These are phyloP conservation scores for Zygnema circumcarinatum DNA, from an alignment of 139 green algal species.

Conservation along the genomic window DNA sequence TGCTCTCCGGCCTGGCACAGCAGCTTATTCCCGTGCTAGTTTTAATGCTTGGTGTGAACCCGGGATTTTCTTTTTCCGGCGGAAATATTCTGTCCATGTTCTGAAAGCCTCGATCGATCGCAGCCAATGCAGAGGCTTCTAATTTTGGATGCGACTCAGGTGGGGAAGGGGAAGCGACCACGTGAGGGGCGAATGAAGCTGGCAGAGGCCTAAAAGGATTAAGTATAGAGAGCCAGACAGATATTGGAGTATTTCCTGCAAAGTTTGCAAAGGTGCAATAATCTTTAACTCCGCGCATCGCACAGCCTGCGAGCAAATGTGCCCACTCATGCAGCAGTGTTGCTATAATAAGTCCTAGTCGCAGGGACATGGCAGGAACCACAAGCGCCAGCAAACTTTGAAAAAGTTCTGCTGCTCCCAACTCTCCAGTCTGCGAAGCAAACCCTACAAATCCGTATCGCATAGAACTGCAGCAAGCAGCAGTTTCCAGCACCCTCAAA, in stretches of 20 bases:
- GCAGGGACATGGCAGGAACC: background rate
- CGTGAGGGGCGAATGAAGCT: background rate
- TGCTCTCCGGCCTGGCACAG: background rate
- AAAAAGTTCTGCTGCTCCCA: too few species aligned
- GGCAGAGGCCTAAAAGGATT: background rate
- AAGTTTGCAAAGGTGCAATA: background rate
- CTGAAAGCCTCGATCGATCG: too few species aligned
- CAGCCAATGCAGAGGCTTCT: too few species aligned
- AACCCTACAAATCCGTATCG: background rate
- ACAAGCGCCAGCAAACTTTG: background rate
- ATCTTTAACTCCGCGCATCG: too few species aligned
- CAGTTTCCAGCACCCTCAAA: background rate
- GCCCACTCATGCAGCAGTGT: slow-evolving; percentile 8
- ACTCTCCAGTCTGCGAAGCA: background rate
- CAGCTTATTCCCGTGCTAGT: background rate
- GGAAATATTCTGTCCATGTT: too few species aligned
- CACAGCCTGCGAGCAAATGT: background rate
- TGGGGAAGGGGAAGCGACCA: too few species aligned
- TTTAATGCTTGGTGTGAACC: too few species aligned
- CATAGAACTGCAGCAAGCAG: too few species aligned
- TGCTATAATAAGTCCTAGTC: background rate
- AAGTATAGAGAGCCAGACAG: background rate
- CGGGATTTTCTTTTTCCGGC: too few species aligned
- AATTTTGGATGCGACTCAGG: too few species aligned
- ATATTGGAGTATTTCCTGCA: background rate